Base-by-base conservation (phyloP, 257 asterid genomes). In the Nicotiana sylvestris region DNA sequence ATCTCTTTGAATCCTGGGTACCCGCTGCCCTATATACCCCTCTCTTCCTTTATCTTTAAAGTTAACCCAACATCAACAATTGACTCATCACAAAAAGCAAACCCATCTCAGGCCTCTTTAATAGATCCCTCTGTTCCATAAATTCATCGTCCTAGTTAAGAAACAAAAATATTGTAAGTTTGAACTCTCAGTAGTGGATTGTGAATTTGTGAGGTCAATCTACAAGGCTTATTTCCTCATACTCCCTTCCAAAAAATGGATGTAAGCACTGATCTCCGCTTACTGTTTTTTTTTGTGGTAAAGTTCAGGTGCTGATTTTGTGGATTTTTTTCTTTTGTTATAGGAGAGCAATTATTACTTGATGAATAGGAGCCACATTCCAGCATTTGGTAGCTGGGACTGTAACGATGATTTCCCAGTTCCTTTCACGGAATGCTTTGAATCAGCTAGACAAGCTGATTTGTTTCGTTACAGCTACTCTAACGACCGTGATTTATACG, bases 331-430 rank as follows among this genome's bases (percentile, higher is more conserved):
- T 66, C 1, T 2, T 9, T 65, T 35, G 0, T 68, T 68, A n/a
- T 11, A 81, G 84, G 80, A 55, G 76, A 65, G 68, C 57, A 27
- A 82, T 8, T 80, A 69, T 69, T 69, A 27, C 76, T 81, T 76
- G 5, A 17, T 9, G 53, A 30, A 27, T 85, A 90, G 91, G 89
- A 89, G 91, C 43, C 95, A 89, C 61, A 91, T 94, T 10, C 98
- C 96, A 3, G 96, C 95, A 18, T 94, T 94, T 84, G 98, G 98
- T 58, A 92, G 93, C 94, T 94, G 98, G 97, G 97, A 94, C 64
- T 89, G 92, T 86, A 81, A 89, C 51, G 85, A 87, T 2, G 91
- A 87, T 55, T 66, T 88, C 56, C 91, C 92, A 0, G 89, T 90
- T 62, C 91, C 92, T 0, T 92, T 91, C 83, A 92, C 97, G 9